These are phyloP conservation scores for Geotrichum australiense DNA, from an alignment of 1,139 yeast species.

Conservation along the genomic window DNA sequence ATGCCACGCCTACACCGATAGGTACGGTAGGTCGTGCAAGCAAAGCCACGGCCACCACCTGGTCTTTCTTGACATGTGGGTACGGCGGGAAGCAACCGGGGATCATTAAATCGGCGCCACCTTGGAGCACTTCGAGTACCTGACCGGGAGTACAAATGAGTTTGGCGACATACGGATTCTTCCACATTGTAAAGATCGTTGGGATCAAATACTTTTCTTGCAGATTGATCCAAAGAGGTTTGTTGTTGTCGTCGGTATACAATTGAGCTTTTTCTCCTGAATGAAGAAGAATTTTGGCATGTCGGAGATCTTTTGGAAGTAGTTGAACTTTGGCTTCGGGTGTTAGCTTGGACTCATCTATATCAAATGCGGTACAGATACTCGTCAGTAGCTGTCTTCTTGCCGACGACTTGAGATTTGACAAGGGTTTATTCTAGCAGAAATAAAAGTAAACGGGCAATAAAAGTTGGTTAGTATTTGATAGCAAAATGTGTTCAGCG, in stretches of 20 bases:
- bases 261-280: conserved; percentile 54
- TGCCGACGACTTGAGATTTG: conserved; percentile 79
- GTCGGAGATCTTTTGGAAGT: conserved; percentile 57
- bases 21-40: conserved; percentile 54
- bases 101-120: conserved; percentile 87
- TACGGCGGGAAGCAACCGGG: conserved; percentile 86
- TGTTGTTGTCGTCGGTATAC: conserved; percentile 54
- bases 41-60: conserved; percentile 67
- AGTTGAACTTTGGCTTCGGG: conserved; percentile 44
- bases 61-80: conserved; percentile 46
- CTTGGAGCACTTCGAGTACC: conserved; percentile 56
- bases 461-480: too few relatives aligned
- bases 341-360: conserved; percentile 42
- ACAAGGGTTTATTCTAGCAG: conserved; percentile 54
- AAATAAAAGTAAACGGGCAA: too few relatives aligned
- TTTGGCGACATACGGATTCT: conserved; percentile 59
- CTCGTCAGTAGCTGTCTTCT: conserved; percentile 51
- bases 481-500: too few relatives aligned
- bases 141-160: conserved; percentile 61
- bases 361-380: conserved; percentile 42
- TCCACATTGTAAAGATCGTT: conserved; percentile 67
- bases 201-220: conserved; percentile 58
- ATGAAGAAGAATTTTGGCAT: conserved; percentile 55
- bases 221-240: conserved; percentile 65
- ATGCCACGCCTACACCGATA: conserved; percentile 69